Evolutionary conservation across 2,329 filamentous ascomycete genomes (phyloP).

Genomic region (Pseudovirgaria hyperparasitica): DNA sequence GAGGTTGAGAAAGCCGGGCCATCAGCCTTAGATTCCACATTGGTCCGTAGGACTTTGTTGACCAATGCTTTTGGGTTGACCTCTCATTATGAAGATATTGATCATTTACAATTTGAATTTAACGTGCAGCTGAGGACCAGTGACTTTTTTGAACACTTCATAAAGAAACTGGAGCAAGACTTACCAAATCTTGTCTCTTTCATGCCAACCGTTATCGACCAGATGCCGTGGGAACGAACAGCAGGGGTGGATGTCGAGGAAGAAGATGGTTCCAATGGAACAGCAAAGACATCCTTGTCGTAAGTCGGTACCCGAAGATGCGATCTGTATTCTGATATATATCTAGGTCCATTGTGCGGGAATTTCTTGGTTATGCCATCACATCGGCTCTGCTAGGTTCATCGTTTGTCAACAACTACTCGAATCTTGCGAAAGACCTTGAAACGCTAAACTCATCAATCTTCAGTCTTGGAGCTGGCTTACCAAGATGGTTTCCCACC

Average conservation of each 20-base stretch:
- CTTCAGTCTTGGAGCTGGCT: conserved; percentile 39
- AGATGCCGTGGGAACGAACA: conserved; percentile 49
- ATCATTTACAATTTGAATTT: conserved; percentile 1
- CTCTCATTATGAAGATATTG: conserved; percentile 5
- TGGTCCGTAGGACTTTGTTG: too few species aligned
- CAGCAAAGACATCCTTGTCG: conserved; percentile 37
- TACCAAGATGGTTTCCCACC: conserved; percentile 43
- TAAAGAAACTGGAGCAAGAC: conserved; percentile 28
- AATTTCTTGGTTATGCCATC: conserved; percentile 42
- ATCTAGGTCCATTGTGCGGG: conserved; percentile 33
- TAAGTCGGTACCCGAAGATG: conserved; percentile 2
- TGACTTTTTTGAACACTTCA: conserved; percentile 11
- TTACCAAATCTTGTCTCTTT: conserved; percentile 48
- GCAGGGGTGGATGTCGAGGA: conserved; percentile 30
- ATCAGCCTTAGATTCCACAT: too few species aligned
- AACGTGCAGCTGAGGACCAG: neutral
- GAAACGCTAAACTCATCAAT: conserved; percentile 43
- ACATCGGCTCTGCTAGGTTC: conserved; percentile 40
- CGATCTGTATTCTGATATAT: conserved; percentile 1
- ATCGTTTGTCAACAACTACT: conserved; percentile 39
- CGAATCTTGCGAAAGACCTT: conserved; percentile 36
- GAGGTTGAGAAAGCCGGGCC: conserved; percentile 8
- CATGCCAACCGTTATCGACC: conserved; percentile 45
- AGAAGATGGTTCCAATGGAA: conserved; percentile 29
- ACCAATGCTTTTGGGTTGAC: too few species aligned